phyloP scores from a whole-genome alignment of 2,329 filamentous ascomycete genomes.

The Aureobasidium sp. region DNA sequence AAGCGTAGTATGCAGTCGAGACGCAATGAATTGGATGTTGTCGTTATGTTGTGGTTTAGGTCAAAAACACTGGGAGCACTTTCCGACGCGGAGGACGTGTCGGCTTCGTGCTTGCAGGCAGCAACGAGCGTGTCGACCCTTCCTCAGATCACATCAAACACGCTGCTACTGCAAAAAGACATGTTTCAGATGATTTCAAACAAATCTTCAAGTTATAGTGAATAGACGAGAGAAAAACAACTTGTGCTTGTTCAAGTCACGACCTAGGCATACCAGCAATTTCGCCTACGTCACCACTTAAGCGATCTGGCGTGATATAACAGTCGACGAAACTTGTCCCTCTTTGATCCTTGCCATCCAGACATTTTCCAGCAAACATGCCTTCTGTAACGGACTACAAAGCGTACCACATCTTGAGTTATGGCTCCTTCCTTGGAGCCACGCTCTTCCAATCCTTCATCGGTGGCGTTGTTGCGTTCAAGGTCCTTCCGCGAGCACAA shows the following conservation, averaged over 20 bases:
- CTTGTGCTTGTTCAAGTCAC: neutral
- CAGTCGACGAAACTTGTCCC: neutral
- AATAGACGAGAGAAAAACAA: neutral
- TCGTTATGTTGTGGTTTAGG: constrained; percentile 4
- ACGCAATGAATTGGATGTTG: neutral
- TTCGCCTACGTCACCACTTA: constrained; percentile 9
- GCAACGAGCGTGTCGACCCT: constrained; percentile 6
- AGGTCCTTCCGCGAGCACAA: constrained; percentile 65
- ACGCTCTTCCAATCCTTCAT: constrained; percentile 85
- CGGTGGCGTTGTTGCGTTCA: constrained; percentile 66
- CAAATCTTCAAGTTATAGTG: neutral
- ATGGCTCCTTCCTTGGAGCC: constrained; percentile 75
- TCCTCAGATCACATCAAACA: neutral
- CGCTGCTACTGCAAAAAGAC: neutral
- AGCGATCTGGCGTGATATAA: constrained; percentile 8
- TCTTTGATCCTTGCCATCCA: neutral
- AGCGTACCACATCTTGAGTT: constrained; percentile 73
- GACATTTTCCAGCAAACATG: constrained; percentile 2
- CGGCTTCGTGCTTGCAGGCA: constrained; percentile 15
- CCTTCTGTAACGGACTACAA: constrained; percentile 48
- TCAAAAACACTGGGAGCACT: neutral
- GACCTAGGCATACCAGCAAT: neutral
- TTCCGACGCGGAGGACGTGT: constrained; percentile 8
- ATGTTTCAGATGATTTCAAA: neutral
- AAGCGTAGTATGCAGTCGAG: neutral